These are phyloP conservation scores for Exidia glandulosa DNA, from an alignment of 768 basidiomycete species.

Conservation along the genomic window DNA sequence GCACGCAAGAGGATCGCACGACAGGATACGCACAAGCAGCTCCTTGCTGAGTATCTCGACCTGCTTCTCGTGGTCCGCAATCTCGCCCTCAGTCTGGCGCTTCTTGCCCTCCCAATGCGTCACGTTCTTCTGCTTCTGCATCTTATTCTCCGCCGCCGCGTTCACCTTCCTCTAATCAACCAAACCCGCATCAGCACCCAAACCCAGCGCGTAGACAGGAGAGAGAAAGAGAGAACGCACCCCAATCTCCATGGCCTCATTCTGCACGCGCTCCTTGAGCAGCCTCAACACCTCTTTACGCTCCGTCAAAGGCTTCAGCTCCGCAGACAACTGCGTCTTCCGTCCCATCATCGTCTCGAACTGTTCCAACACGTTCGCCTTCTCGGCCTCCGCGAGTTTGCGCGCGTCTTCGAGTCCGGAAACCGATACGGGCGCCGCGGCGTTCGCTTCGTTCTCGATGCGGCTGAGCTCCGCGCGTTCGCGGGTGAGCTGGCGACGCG, in stretches of 20 bases:
- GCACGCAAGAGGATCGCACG: not conserved
- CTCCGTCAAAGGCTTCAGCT: constrained; percentile 33
- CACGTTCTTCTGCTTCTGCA: constrained; percentile 38
- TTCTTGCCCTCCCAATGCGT: constrained; percentile 34
- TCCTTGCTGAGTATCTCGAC: constrained; percentile 47
- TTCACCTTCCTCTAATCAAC: constrained; percentile 36
- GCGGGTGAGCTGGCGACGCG: not conserved
- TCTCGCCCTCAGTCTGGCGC: constrained; percentile 14
- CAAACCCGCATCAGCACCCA: constrained; percentile 1
- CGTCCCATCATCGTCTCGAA: constrained; percentile 33
- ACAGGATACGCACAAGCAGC: constrained; percentile 33
- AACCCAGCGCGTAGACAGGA: not conserved
- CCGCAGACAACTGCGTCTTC: constrained; percentile 36
- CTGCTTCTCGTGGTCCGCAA: constrained; percentile 36
- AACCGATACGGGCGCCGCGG: constrained; percentile 57
- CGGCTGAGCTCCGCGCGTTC: not conserved
- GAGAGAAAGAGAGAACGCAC: constrained; percentile 26
- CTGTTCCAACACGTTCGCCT: constrained; percentile 35
- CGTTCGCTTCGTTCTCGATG: constrained; percentile 38
- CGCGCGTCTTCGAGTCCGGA: constrained; percentile 43
- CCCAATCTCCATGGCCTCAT: constrained; percentile 26
- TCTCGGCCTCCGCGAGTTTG: constrained; percentile 44
- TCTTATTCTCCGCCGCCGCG: constrained; percentile 35
- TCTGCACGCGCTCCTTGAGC: constrained; percentile 33
- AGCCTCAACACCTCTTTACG: too few species aligned